A percentile compares a stretch with the other conserved stretches of the same genome.
phyloP scores from a whole-genome alignment of 1,284 basidiomycete genomes.

The Chiua sp. region DNA sequence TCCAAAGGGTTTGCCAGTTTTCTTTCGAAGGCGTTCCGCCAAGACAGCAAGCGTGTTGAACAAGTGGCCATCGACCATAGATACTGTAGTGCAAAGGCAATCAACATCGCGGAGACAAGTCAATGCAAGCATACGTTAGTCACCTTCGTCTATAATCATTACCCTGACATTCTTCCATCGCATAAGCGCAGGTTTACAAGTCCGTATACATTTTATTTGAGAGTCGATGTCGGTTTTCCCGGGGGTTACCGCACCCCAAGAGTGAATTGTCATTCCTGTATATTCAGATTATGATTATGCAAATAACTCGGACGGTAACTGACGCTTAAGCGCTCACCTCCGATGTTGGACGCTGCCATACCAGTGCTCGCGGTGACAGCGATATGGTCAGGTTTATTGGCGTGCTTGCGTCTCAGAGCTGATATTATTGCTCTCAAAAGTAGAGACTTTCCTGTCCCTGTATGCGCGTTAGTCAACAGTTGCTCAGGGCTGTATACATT shows the following conservation, averaged over 20 bases:
- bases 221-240: conserved; percentile 59
- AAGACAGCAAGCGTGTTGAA: conserved; percentile 70
- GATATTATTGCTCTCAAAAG: conserved; percentile 77
- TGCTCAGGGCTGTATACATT: background rate
- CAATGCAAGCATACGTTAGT: background rate
- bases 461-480: conserved; percentile 1
- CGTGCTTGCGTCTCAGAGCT: conserved; percentile 70
- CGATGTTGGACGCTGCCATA: conserved; percentile 85
- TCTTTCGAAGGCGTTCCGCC: conserved; percentile 55
- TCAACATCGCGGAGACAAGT: background rate
- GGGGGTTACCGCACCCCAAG: conserved; percentile 80
- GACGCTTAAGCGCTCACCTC: conserved; percentile 51
- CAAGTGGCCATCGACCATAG: conserved; percentile 83
- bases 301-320: background rate
- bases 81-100: conserved; percentile 54
- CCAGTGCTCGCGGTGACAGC: conserved; percentile 74
- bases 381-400: conserved; percentile 58
- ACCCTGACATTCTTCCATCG: conserved; percentile 73
- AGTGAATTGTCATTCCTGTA: conserved; percentile 71
- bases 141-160: conserved; percentile 86
- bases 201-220: conserved; percentile 57
- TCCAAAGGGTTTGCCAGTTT: conserved; percentile 71
- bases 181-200: conserved; percentile 60
- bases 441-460: conserved; percentile 84
- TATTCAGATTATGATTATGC: background rate